These are phyloP conservation scores for Zygoascus meyerae DNA, from an alignment of 1,139 yeast genomes.

Conservation along the genomic window DNA sequence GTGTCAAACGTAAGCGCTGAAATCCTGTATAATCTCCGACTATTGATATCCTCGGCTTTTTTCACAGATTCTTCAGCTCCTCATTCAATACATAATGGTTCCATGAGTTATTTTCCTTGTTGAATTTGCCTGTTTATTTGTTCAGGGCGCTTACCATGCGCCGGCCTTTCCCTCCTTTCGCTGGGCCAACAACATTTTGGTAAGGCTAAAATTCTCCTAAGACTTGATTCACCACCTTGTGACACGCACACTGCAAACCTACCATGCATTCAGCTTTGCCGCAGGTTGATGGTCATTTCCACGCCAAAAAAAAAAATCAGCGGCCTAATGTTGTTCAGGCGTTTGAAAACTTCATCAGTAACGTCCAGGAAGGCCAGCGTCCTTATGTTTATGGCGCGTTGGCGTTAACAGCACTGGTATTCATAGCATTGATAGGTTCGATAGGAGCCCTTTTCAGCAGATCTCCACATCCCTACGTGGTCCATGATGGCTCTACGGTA, in stretches of 20 bases:
- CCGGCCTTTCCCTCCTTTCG: too few species aligned
- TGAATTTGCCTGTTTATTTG: too few species aligned
- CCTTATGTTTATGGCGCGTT: conserved; percentile 3
- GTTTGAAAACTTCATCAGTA: background rate
- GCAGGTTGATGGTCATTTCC: conserved; percentile 14
- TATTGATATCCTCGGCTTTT: too few species aligned
- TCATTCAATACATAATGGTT: too few species aligned
- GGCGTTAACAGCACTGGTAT: conserved; percentile 2
- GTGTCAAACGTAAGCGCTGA: too few species aligned
- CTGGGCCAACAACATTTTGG: too few species aligned
- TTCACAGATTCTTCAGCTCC: too few species aligned
- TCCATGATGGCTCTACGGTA: conserved; percentile 24
- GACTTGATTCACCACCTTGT: too few species aligned
- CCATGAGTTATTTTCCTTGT: too few species aligned
- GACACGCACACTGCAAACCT: background rate
- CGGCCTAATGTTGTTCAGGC: background rate
- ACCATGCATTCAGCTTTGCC: conserved; percentile 26
- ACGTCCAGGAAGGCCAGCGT: conserved; percentile 5
- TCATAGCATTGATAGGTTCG: conserved; percentile 7
- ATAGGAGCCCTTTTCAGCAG: conserved; percentile 9
- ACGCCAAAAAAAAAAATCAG: conserved; percentile 3
- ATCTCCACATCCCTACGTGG: conserved; percentile 11
- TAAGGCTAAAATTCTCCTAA: too few species aligned
- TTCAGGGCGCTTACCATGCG: too few species aligned
- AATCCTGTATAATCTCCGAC: too few species aligned